Conservation (phyloP, 1,284 basidiomycete genomes). For the Papiliotrema flavescens region DNA sequence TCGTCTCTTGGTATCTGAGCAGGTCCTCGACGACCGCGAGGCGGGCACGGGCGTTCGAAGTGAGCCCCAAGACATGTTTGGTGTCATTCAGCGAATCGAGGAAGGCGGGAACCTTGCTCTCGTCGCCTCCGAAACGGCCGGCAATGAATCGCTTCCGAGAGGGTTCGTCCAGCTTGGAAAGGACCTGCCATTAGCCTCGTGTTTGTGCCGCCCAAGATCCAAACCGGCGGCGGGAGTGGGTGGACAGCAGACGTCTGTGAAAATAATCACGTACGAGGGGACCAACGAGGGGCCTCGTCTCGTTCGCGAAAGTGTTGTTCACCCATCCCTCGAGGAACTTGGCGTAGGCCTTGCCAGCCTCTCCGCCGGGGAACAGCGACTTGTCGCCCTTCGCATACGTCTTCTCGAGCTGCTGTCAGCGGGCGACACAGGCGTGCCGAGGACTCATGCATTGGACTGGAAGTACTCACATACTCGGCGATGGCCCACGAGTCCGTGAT, state of each 20-base stretch:
- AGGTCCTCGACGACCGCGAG: neutral
- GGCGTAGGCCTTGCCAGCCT: constrained; percentile 18
- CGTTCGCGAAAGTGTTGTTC: constrained; percentile 19
- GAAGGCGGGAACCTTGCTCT: neutral
- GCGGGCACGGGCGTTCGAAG: neutral
- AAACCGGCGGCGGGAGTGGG: too few species aligned
- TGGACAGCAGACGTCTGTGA: too few species aligned
- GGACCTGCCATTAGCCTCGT: neutral
- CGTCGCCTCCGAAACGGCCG: neutral
- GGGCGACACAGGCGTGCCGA: neutral
- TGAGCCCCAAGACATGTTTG: neutral
- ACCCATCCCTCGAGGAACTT: constrained; percentile 30
- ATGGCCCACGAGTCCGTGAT: constrained; percentile 36
- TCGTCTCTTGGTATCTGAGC: neutral
- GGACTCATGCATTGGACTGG: neutral
- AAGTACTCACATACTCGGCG: constrained; percentile 24
- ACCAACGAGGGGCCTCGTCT: constrained; percentile 20
- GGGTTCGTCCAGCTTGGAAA: neutral
- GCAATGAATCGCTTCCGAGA: neutral
- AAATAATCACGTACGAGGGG: constrained; percentile 13
- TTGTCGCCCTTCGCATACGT: constrained; percentile 22
- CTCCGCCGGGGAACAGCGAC: constrained; percentile 22
- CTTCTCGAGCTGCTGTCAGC: constrained; percentile 21
- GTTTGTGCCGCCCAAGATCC: too few species aligned
- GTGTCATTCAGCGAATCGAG: neutral